Evolutionary conservation across 2,329 filamentous ascomycete species (phyloP).

Genomic region (Pleochaeta shiraiana): DNA sequence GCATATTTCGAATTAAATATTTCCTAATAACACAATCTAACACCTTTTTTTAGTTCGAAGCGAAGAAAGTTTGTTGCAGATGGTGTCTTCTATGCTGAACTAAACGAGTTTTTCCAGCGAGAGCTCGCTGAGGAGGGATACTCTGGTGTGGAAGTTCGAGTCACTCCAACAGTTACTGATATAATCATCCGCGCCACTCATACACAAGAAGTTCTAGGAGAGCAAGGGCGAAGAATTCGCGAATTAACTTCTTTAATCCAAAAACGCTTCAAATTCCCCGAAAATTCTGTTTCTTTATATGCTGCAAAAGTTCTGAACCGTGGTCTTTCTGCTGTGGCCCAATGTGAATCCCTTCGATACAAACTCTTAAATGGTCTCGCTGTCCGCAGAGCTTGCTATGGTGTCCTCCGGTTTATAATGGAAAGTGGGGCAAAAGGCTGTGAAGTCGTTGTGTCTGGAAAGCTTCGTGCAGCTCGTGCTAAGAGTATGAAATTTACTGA

Average conservation of each 20-base stretch:
- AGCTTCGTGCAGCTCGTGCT: constrained; percentile 95
- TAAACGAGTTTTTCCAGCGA: constrained; percentile 99
- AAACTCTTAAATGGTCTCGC: constrained; percentile 99
- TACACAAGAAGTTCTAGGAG: constrained; percentile 99
- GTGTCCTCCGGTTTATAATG: constrained; percentile 99
- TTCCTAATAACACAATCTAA: not conserved
- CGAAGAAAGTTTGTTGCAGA: constrained; percentile 89
- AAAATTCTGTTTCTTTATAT: constrained; percentile 99
- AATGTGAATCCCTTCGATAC: constrained; percentile 99
- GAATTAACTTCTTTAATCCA: constrained; percentile 99
- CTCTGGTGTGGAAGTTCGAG: constrained; percentile 99
- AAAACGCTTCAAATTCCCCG: constrained; percentile 99
- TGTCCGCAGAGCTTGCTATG: constrained; percentile 97
- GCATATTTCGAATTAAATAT: not conserved
- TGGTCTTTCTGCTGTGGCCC: constrained; percentile 97
- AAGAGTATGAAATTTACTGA: constrained; percentile 99
- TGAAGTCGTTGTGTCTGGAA: constrained; percentile 98
- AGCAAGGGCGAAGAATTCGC: constrained; percentile 99
- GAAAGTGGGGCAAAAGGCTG: constrained; percentile 99
- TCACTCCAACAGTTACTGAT: constrained; percentile 98
- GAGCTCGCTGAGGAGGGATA: constrained; percentile 99
- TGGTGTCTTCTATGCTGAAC: constrained; percentile 99
- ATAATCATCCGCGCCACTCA: constrained; percentile 99
- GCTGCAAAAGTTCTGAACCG: constrained; percentile 99
- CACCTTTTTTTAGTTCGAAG: constrained; percentile 53